Evolutionary conservation across 768 basidiomycete genomes (phyloP).

Genomic region (Macrolepiota dolichaula): DNA sequence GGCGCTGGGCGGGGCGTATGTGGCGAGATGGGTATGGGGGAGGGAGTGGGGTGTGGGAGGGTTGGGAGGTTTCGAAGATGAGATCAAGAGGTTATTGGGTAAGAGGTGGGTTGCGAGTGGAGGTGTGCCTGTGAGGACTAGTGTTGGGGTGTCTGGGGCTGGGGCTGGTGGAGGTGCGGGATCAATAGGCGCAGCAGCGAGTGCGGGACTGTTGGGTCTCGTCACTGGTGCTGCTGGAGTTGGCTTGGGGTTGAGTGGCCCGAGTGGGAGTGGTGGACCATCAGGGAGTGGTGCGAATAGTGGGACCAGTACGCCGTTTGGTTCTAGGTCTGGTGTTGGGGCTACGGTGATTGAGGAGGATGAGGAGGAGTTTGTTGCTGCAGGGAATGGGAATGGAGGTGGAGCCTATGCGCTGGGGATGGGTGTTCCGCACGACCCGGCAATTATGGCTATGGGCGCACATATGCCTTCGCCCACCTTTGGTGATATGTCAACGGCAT

Average conservation of each 20-base stretch:
- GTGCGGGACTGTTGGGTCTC: background rate
- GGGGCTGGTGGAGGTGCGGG: background rate
- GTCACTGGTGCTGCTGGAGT: constrained; percentile 15
- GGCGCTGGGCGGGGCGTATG: constrained; percentile 70
- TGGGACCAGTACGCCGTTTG: constrained; percentile 67
- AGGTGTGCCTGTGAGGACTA: constrained; percentile 57
- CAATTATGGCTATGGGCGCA: constrained; percentile 20
- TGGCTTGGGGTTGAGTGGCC: background rate
- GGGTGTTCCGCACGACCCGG: constrained; percentile 13
- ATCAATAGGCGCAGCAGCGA: no score
- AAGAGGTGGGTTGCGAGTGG: constrained; percentile 73
- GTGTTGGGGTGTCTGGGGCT: constrained; percentile 26
- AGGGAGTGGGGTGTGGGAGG: constrained; percentile 50
- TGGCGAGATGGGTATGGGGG: constrained; percentile 87
- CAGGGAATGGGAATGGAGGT: constrained; percentile 31
- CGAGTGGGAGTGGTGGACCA: constrained; percentile 12
- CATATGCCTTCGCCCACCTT: constrained; percentile 33
- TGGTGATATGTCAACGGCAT: constrained; percentile 24
- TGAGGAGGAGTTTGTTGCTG: constrained; percentile 61
- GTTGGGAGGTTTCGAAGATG: constrained; percentile 73
- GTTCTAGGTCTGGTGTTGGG: constrained; percentile 46
- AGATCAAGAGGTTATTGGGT: constrained; percentile 64
- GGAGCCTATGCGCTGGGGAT: constrained; percentile 12
- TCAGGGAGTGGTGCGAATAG: constrained; percentile 53
- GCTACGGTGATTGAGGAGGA: constrained; percentile 64